phyloP scores from a whole-genome alignment of 2,329 filamentous ascomycete genomes.

The Cladosporium halotolerans region DNA sequence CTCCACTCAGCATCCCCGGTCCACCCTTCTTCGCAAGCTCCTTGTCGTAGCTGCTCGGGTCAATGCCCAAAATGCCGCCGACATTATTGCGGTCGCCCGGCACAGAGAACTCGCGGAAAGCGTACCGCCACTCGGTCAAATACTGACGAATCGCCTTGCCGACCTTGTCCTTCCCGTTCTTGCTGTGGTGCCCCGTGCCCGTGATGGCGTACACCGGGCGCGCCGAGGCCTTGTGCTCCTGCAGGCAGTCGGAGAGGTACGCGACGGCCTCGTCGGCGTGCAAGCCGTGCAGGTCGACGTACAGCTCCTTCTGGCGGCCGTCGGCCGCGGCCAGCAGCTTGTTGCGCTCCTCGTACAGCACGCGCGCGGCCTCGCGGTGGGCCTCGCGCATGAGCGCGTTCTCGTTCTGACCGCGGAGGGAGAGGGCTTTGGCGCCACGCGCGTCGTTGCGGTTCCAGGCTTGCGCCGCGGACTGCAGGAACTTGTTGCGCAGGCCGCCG shows the following conservation, averaged over 20 bases:
- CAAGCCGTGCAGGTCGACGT: conserved; percentile 95
- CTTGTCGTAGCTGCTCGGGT: conserved; percentile 54
- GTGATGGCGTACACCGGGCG: conserved; percentile 91
- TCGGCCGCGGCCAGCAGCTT: conserved; percentile 47
- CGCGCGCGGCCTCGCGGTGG: conserved; percentile 84
- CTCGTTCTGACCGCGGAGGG: conserved; percentile 88
- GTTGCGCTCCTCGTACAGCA: conserved; percentile 91
- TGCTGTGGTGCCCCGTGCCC: conserved; percentile 93
- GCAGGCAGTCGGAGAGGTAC: conserved; percentile 80
- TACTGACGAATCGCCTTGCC: conserved; percentile 88
- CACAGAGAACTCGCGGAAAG: conserved; percentile 92
- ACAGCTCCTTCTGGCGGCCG: conserved; percentile 63
- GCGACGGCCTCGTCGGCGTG: conserved; percentile 95
- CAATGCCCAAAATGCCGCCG: conserved; percentile 59
- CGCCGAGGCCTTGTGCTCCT: conserved; percentile 67
- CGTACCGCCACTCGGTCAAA: conserved; percentile 91
- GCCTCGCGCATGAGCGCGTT: conserved; percentile 97
- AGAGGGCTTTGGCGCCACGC: conserved; percentile 88
- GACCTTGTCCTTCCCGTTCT: conserved; percentile 98
- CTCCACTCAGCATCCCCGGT: conserved; percentile 28
- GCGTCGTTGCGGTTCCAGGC: conserved; percentile 98
- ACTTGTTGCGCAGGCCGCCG: conserved; percentile 92
- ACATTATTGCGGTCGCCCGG: conserved; percentile 87
- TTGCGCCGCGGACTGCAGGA: conserved; percentile 91
- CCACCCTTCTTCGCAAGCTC: conserved; percentile 26